Percentiles rank a stretch among this genome's conserved stretches.
phyloP scores from a whole-genome alignment of 2,329 filamentous ascomycete species.

The Fusarium sp. region DNA sequence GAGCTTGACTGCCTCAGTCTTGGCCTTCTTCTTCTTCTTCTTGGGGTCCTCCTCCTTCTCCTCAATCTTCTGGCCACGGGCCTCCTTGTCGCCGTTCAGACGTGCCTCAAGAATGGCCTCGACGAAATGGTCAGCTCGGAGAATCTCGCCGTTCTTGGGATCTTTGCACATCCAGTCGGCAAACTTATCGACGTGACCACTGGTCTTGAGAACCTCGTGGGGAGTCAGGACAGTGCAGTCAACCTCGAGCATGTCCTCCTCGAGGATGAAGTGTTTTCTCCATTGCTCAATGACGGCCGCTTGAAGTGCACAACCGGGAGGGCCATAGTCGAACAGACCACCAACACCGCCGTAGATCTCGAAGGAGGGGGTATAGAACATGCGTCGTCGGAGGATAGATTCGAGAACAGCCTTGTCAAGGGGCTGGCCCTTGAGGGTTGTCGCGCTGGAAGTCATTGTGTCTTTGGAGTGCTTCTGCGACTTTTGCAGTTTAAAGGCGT shows the following conservation, averaged over 20 bases:
- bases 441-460: slow-evolving; percentile 65
- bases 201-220: slow-evolving; percentile 92
- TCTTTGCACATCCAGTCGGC: slow-evolving; percentile 99
- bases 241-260: slow-evolving; percentile 95
- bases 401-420: slow-evolving; percentile 87
- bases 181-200: slow-evolving; percentile 97
- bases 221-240: slow-evolving; percentile 96
- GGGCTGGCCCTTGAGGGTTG: slow-evolving; percentile 88
- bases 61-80: slow-evolving; percentile 83
- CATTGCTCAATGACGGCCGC: slow-evolving; percentile 89
- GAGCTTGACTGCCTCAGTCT: slow-evolving; percentile 82
- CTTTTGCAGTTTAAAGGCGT: slow-evolving; percentile 47
- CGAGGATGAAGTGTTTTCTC: slow-evolving; percentile 92
- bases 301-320: slow-evolving; percentile 86
- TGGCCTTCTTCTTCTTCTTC: slow-evolving; percentile 93
- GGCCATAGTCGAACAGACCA: slow-evolving; percentile 93
- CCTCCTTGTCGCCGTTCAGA: slow-evolving; percentile 91
- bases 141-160: slow-evolving; percentile 95
- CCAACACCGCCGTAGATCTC: slow-evolving; percentile 93
- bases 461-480: slow-evolving; percentile 42
- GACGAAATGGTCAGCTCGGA: slow-evolving; percentile 95
- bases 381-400: slow-evolving; percentile 84
- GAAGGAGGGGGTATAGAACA: slow-evolving; percentile 96
- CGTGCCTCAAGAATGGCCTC: slow-evolving; percentile 91
- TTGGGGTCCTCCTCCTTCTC: slow-evolving; percentile 77